Evolutionary conservation across 2,329 filamentous ascomycete species (phyloP).

Genomic region (Cercospora berteroae): DNA sequence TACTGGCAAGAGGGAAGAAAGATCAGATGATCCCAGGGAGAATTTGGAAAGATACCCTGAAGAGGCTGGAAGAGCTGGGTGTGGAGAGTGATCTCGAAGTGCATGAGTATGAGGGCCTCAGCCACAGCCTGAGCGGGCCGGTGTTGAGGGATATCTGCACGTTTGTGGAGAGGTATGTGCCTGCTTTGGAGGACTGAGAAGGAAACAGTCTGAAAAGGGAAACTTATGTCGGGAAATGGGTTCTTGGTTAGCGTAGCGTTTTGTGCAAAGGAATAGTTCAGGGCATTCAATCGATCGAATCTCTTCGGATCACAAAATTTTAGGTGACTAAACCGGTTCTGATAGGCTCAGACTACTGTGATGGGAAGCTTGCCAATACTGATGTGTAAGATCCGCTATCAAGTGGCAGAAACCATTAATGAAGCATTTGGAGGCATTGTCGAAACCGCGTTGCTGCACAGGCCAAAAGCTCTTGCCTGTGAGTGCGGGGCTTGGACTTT

Average conservation of each 20-base stretch:
- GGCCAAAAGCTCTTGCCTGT: not conserved
- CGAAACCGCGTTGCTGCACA: not conserved
- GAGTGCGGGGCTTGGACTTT: not conserved
- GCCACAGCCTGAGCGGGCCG: constrained; percentile 44
- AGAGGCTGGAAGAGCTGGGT: constrained; percentile 43
- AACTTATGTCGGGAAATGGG: not conserved
- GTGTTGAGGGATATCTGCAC: constrained; percentile 49
- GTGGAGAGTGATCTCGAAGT: constrained; percentile 41
- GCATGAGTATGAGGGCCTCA: constrained; percentile 51
- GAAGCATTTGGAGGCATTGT: not conserved
- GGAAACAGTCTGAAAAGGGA: not conserved
- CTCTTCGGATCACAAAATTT: not conserved
- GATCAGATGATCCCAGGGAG: constrained; percentile 50
- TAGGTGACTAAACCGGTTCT: not conserved
- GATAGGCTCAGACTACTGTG: not conserved
- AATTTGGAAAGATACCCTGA: constrained; percentile 44
- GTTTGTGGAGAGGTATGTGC: constrained; percentile 44
- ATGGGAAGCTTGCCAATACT: not conserved
- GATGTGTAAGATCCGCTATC: not conserved
- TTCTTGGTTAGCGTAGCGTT: not conserved
- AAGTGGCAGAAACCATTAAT: not conserved
- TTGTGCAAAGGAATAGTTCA: not conserved
- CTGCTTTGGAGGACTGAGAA: constrained; percentile 36
- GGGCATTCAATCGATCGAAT: not conserved
- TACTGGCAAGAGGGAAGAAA: constrained; percentile 48